These are phyloP conservation scores for Trypanosoma avium DNA, from an alignment of 208 protist genomes.

Conservation along the genomic window DNA sequence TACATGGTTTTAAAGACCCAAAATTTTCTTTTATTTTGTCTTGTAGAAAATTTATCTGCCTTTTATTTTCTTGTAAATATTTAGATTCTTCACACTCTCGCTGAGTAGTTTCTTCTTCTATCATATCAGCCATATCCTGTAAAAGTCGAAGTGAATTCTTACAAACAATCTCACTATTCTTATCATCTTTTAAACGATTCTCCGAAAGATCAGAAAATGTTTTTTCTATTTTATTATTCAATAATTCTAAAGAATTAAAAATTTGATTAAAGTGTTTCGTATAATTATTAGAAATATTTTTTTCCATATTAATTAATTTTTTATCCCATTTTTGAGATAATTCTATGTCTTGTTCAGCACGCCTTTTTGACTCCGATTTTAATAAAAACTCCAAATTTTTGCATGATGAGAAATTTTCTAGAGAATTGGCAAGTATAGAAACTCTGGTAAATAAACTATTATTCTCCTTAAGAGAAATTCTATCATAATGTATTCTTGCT, in stretches of 20 bases:
- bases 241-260: neutral
- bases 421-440: no score
- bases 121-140: neutral
- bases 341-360: neutral
- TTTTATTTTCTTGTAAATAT: neutral
- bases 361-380: no score
- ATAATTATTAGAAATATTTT: neutral
- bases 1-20: neutral
- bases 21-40: neutral
- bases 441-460: no score
- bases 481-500: no score
- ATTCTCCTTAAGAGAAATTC: no score
- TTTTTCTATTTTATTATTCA: neutral
- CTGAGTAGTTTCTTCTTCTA: neutral
- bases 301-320: neutral
- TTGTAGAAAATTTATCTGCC: neutral
- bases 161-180: neutral
- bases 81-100: neutral
- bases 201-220: neutral
- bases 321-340: neutral
- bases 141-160: neutral
- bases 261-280: neutral
- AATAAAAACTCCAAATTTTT: no score
- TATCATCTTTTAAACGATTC: neutral
- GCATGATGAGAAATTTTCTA: no score